Evolutionary conservation across 2,329 filamentous ascomycete genomes (phyloP).

Genomic region (Pseudopithomyces chartarum): DNA sequence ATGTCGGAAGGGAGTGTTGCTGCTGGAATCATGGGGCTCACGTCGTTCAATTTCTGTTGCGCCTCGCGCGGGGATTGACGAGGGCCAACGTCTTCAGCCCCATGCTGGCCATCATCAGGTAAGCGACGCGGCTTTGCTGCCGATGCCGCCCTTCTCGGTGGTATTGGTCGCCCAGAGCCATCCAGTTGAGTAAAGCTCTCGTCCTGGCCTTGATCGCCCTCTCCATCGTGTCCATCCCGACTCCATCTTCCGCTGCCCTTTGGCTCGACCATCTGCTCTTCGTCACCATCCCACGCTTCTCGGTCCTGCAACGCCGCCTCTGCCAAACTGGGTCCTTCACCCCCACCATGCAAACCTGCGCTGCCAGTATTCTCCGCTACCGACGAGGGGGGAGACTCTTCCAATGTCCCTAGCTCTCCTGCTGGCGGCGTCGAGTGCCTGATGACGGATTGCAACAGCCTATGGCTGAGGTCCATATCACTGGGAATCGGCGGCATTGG

Average conservation of each 20-base stretch:
- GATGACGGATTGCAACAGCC: slow-evolving; percentile 34
- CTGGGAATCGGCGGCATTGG: slow-evolving; percentile 37
- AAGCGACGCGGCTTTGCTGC: slow-evolving; percentile 13
- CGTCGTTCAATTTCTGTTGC: slow-evolving; percentile 16
- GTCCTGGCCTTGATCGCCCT: too few relatives aligned
- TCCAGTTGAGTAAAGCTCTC: too few relatives aligned
- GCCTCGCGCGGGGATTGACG: slow-evolving; percentile 7
- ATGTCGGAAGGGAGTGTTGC: slow-evolving; percentile 11
- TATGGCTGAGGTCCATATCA: slow-evolving; percentile 23
- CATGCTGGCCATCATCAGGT: slow-evolving; percentile 21
- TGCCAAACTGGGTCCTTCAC: background rate
- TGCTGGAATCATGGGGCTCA: slow-evolving; percentile 32
- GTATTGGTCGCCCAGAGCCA: too few relatives aligned
- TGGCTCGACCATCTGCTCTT: too few relatives aligned
- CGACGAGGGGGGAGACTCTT: slow-evolving; percentile 9
- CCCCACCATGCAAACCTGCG: background rate
- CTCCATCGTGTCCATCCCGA: too few relatives aligned
- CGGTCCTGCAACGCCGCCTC: too few relatives aligned
- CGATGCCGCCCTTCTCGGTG: too few relatives aligned
- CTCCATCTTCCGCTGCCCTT: background rate
- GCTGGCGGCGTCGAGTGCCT: slow-evolving; percentile 30
- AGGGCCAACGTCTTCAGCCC: slow-evolving; percentile 10
- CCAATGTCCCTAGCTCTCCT: slow-evolving; percentile 12
- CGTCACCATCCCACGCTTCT: too few relatives aligned
- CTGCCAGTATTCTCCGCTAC: background rate